Base-by-base conservation (phyloP, 192 early-diverging fungal species). In the Podila clonocystis region DNA sequence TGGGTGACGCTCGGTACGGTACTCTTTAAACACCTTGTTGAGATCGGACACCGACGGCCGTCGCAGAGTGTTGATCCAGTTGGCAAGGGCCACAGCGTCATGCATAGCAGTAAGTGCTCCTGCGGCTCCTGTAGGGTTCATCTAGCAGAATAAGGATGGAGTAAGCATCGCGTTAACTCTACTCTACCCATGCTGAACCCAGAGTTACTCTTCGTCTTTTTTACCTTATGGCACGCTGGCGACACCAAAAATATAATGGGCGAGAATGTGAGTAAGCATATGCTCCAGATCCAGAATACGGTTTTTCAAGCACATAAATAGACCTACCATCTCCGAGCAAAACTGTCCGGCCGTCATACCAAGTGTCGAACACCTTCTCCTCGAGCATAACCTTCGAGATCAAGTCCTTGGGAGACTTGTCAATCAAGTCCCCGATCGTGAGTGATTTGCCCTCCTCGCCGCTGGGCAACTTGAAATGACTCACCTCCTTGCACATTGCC, bases 311-410 rank as follows among this genome's bases (percentile, higher is more conserved):
- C 1, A 30, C 8, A 9, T 22, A 13, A 20, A 55, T 28, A 36
- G 0, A 17, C 63, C 17, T 64, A 64, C 63, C 34, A 64, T 64
- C 63, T 4, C 63, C 63, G 13, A 64, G 33, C 12, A 64, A 34
- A 5, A 64, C 63, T 9, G 41, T 29, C 4, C 63, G 63, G 15
- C 63, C 28, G 19, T 17, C 41, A 15, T 29, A 50, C 63, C 63
- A 64, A 3, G 63, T 50, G 19, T 64, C 41, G 38, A 64, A 64
- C 36, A 64, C 26, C n/a, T 41, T 64, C 41, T 64, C 63, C 17
- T 64, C 63, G 24, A 64, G 63, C 41, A 45, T 64, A 45, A 49
- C 63, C 12, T 64, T 64, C n/a, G 63, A 64, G 45, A 48, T 64
- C 36, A 64, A 38, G 2, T 64, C 63, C 15, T 48, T 38, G 15